These are phyloP conservation scores for Sclerotinia subarctica DNA, from an alignment of 2,329 filamentous ascomycete species.

Conservation along the genomic window DNA sequence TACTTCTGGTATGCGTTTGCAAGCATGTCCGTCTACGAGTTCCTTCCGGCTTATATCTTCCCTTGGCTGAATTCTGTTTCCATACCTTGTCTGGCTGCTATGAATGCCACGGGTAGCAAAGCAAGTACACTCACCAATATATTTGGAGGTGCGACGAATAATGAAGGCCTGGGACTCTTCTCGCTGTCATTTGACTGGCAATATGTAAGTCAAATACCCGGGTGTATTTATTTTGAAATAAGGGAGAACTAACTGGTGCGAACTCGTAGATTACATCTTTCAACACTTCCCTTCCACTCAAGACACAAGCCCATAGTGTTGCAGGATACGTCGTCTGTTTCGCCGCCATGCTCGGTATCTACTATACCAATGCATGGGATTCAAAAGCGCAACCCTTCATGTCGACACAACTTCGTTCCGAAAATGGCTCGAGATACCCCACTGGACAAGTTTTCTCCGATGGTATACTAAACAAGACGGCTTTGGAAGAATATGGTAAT, in stretches of 20 bases:
- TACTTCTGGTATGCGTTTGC: slow-evolving; percentile 45
- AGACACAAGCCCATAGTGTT: slow-evolving; percentile 47
- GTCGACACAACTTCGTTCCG: slow-evolving; percentile 43
- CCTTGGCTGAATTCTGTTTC: slow-evolving; percentile 44
- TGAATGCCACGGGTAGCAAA: slow-evolving; percentile 27
- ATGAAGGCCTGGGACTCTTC: slow-evolving; percentile 47
- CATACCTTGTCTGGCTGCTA: slow-evolving; percentile 47
- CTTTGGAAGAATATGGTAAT: slow-evolving; percentile 45
- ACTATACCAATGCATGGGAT: slow-evolving; percentile 45
- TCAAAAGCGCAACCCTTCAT: slow-evolving; percentile 44
- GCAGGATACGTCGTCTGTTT: slow-evolving; percentile 50
- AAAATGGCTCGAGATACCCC: slow-evolving; percentile 44
- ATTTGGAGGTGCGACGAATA: slow-evolving; percentile 47
- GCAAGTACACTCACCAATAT: slow-evolving; percentile 47
- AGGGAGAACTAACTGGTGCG: slow-evolving; percentile 14
- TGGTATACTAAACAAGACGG: slow-evolving; percentile 44
- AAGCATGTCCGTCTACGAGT: slow-evolving; percentile 47
- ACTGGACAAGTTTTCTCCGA: slow-evolving; percentile 42
- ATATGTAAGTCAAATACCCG: slow-evolving; percentile 42
- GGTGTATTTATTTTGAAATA: not conserved
- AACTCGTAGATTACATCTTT: slow-evolving; percentile 50
- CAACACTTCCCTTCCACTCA: slow-evolving; percentile 51
- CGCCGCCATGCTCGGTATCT: slow-evolving; percentile 46
- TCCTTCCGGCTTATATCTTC: slow-evolving; percentile 48
- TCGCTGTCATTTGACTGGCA: slow-evolving; percentile 46